Evolutionary conservation across 2,329 filamentous ascomycete genomes (phyloP), one percentile per base, ranked within the genome.

Genomic region (Pseudogymnoascus sp.): DNA sequence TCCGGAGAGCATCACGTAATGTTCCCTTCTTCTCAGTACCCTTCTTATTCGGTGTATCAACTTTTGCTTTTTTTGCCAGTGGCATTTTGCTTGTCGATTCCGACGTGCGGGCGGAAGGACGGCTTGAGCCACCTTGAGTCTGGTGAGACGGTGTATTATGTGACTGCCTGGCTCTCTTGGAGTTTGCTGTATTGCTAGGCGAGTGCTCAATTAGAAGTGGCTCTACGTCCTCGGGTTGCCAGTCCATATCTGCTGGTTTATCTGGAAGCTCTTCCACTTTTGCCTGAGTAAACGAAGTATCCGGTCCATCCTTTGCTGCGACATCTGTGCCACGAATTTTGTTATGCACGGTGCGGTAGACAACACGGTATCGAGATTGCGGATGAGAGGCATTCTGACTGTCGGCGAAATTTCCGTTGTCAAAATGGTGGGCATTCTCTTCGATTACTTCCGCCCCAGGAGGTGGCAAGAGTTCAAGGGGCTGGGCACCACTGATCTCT

Each of bases 401-500:
- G 40, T 65, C 68, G 61, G 60, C 66, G 7, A 26, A 66, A 66
- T 54, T 68, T 64, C 63, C 23, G 36, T 65, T 31, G 23, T 63
- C 64, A 11, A 63, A 47, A 57, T 70, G 67, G 23, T 71, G 67
- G 21, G 68, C 64, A 66, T 71, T 78, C 64, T 83, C 78, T 66
- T 85, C 82, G 14, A 87, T 74, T 7, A 87, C 76, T 69, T 86
- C 83, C 8, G 86, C 79, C 0, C 84, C 84, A 0, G 83, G 81
- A 0, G 84, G 81, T 1, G 83, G 81, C 1, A 80, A 76, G 1
- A 87, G 73, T 1, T 80, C 76, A 2, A 82, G 77, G 4, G 79
- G 76, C 18, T 79, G 75, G 4, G 80, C 76, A 0, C 83, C 83
- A 12, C 79, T 79, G 39, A 88, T 80, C 62, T 88, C 84, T 2